Percentiles rank a stretch among this genome's conserved stretches.
Conservation (phyloP, 352 stramenopile species). For the Pythium brachiatum region DNA sequence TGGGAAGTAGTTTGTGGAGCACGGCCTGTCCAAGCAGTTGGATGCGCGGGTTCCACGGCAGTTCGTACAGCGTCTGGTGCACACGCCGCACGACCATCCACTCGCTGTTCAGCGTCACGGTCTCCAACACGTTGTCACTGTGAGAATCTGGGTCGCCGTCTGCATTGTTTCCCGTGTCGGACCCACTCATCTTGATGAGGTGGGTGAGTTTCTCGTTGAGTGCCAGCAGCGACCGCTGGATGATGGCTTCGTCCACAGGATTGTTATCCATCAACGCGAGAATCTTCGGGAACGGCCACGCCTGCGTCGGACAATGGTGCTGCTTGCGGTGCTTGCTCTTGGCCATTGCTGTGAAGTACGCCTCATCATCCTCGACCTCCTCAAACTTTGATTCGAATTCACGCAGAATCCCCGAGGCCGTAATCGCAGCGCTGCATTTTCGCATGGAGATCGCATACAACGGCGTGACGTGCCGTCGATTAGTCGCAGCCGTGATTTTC, state of each 20-base stretch:
- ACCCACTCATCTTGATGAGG: constrained; percentile 14
- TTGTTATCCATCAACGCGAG: constrained; percentile 55
- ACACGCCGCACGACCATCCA: constrained; percentile 56
- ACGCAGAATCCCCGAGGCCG: constrained; percentile 22
- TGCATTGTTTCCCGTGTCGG: background rate
- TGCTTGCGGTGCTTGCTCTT: constrained; percentile 48
- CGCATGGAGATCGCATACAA: constrained; percentile 49
- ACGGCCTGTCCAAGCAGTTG: constrained; percentile 56
- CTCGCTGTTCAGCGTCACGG: constrained; percentile 46
- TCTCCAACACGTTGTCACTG: constrained; percentile 30
- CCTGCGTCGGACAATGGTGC: constrained; percentile 47
- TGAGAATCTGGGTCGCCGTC: constrained; percentile 11
- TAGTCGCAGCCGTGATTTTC: constrained; percentile 12
- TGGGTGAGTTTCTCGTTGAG: constrained; percentile 55
- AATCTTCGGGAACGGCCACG: constrained; percentile 52
- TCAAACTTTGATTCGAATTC: constrained; percentile 47
- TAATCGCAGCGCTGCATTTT: constrained; percentile 28
- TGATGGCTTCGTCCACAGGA: constrained; percentile 54
- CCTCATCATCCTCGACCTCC: constrained; percentile 46
- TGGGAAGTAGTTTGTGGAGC: constrained; percentile 56
- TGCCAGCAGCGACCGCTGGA: constrained; percentile 53
- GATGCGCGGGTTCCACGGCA: constrained; percentile 51
- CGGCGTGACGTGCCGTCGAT: constrained; percentile 32
- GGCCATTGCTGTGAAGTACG: constrained; percentile 54
- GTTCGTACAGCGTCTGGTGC: constrained; percentile 66